Percentiles rank a stretch among this genome's conserved stretches.
Conservation (phyloP, 352 stramenopile genomes). For the Globisporangium paroecandrum region DNA sequence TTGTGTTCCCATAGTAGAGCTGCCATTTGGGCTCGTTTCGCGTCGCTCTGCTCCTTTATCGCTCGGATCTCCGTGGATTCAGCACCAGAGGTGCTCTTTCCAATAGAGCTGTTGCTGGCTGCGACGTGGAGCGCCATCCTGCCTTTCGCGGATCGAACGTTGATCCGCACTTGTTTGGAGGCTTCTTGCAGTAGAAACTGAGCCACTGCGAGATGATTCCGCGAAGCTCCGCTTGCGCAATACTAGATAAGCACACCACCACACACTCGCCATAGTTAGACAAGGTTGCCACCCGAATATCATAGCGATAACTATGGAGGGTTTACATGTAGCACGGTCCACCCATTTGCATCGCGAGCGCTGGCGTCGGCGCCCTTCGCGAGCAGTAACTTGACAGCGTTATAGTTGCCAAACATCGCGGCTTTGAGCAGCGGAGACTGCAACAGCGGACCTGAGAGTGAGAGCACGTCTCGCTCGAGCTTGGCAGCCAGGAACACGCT, state of each 20-base stretch:
- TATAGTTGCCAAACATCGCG: slow-evolving; percentile 41
- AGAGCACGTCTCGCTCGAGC: slow-evolving; percentile 21
- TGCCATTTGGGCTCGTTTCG: slow-evolving; percentile 23
- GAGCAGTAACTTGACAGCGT: slow-evolving; percentile 37
- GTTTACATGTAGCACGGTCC: slow-evolving; percentile 49
- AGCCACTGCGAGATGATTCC: slow-evolving; percentile 33
- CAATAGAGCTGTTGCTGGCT: slow-evolving; percentile 14
- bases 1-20: slow-evolving; percentile 25
- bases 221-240: slow-evolving; percentile 36
- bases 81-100: not conserved
- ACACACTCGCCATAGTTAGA: not conserved
- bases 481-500: slow-evolving; percentile 40
- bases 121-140: slow-evolving; percentile 50
- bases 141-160: slow-evolving; percentile 46
- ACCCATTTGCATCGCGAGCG: slow-evolving; percentile 49
- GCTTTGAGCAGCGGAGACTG: slow-evolving; percentile 45
- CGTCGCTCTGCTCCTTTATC: not conserved
- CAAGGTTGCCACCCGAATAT: not conserved
- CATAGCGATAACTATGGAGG: too few relatives aligned
- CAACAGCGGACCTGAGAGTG: slow-evolving; percentile 24
- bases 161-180: slow-evolving; percentile 23
- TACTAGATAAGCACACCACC: slow-evolving; percentile 25
- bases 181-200: slow-evolving; percentile 27
- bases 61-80: not conserved
- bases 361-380: slow-evolving; percentile 32